Conservation (phyloP, 1,139 yeast species). For the Pichia sp. region DNA sequence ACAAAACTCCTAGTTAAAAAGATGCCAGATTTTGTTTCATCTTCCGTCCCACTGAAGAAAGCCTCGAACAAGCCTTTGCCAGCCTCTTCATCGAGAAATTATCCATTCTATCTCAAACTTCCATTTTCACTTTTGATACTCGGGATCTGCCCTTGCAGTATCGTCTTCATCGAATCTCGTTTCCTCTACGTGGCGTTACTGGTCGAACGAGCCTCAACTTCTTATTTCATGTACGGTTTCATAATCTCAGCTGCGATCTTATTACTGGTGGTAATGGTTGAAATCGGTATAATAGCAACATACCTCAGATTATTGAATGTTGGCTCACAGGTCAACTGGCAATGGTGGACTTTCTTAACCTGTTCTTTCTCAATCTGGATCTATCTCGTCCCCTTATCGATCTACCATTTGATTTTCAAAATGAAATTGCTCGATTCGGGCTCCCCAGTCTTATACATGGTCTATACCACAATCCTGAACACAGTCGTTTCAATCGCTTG, state of each 20-base stretch:
- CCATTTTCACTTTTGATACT: conserved; percentile 37
- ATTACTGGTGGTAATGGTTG: conserved; percentile 59
- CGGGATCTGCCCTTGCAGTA: conserved; percentile 73
- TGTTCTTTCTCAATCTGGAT: conserved; percentile 69
- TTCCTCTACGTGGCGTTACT: conserved; percentile 74
- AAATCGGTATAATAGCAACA: conserved; percentile 68
- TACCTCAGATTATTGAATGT: conserved; percentile 60
- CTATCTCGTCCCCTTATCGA: conserved; percentile 64
- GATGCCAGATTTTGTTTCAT: neutral
- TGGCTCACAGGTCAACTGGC: conserved; percentile 60
- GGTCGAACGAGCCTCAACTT: conserved; percentile 68
- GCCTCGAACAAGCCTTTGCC: neutral
- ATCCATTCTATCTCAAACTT: conserved; percentile 36
- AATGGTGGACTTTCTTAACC: conserved; percentile 74
- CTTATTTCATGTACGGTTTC: conserved; percentile 78
- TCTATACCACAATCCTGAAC: conserved; percentile 66
- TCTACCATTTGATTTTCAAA: conserved; percentile 58
- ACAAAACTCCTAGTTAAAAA: neutral
- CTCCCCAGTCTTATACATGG: conserved; percentile 64
- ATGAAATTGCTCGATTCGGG: conserved; percentile 63
- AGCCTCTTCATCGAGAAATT: neutral
- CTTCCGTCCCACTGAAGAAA: neutral
- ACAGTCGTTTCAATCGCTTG: conserved; percentile 62
- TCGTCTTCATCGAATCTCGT: conserved; percentile 74
- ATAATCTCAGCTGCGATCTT: conserved; percentile 58